A percentile compares a stretch with the other conserved stretches of the same genome.
phyloP scores from a whole-genome alignment of 805 yeast species.

The Blastobotrys attinorum region DNA sequence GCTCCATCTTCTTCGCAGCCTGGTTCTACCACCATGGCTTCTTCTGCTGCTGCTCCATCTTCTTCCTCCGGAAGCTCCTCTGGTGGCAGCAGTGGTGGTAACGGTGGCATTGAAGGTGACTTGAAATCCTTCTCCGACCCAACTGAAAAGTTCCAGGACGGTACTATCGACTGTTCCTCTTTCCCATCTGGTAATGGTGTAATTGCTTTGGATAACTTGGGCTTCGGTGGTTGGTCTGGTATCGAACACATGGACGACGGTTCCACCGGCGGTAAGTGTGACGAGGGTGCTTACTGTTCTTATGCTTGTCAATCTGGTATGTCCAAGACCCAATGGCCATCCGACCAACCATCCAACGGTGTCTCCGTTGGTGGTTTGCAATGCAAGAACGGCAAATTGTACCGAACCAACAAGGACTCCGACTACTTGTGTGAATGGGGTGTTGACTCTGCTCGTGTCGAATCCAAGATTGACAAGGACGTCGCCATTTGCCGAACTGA shows the following conservation, averaged over 20 bases:
- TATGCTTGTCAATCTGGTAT: slow-evolving; percentile 98
- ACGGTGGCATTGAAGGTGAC: slow-evolving; percentile 42
- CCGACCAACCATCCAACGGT: slow-evolving; percentile 78
- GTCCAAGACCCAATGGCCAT: slow-evolving; percentile 98
- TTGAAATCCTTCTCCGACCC: slow-evolving; percentile 52
- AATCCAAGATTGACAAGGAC: slow-evolving; percentile 49
- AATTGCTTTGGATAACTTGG: slow-evolving; percentile 59
- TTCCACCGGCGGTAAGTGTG: slow-evolving; percentile 57
- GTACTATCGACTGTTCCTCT: slow-evolving; percentile 53
- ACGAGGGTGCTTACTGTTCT: slow-evolving; percentile 90
- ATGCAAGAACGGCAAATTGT: slow-evolving; percentile 77
- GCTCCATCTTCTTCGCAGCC: slow-evolving; percentile 28
- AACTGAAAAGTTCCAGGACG: slow-evolving; percentile 58
- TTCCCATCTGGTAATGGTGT: slow-evolving; percentile 86
- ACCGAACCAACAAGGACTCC: slow-evolving; percentile 65
- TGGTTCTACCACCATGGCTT: slow-evolving; percentile 19
- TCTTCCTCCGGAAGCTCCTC: slow-evolving; percentile 27
- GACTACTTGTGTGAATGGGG: slow-evolving; percentile 87
- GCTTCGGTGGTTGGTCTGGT: slow-evolving; percentile 80
- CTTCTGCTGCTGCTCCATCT: slow-evolving; percentile 27
- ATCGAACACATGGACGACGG: slow-evolving; percentile 46
- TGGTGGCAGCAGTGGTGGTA: slow-evolving; percentile 24
- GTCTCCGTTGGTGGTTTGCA: slow-evolving; percentile 87
- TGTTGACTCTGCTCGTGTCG: slow-evolving; percentile 56
- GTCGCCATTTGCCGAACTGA: slow-evolving; percentile 97